phyloP scores from a whole-genome alignment of 2,329 filamentous ascomycete species.

The Incumbomyces delicatus region DNA sequence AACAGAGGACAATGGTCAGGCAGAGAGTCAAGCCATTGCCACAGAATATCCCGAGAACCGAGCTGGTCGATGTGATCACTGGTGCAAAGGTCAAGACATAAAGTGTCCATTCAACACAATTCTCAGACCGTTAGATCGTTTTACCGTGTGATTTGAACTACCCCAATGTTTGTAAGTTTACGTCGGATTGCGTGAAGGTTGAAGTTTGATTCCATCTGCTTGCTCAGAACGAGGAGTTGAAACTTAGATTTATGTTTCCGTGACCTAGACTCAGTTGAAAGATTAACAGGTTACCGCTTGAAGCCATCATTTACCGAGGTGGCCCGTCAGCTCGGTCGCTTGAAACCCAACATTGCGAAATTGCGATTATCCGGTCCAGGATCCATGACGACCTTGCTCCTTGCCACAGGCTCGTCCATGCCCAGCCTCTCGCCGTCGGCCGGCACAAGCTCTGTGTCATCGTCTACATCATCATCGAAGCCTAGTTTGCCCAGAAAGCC shows the following conservation, averaged over 20 bases:
- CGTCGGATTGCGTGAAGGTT: too few relatives aligned
- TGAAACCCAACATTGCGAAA: constrained; percentile 17
- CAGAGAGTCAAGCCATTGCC: constrained; percentile 13
- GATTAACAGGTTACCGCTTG: too few relatives aligned
- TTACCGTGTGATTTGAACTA: too few relatives aligned
- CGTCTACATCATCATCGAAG: constrained; percentile 50
- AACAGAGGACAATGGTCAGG: constrained; percentile 44
- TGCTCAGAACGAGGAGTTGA: too few relatives aligned
- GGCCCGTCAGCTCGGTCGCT: constrained; percentile 13
- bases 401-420: constrained; percentile 9
- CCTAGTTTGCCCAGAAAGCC: constrained; percentile 59
- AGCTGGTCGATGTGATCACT: constrained; percentile 18
- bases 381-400: not conserved
- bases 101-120: not conserved
- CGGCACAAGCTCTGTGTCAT: constrained; percentile 23
- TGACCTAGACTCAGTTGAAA: too few relatives aligned
- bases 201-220: too few relatives aligned
- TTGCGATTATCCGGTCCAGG: constrained; percentile 8
- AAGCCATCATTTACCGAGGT: too few relatives aligned
- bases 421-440: constrained; percentile 12
- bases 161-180: too few relatives aligned
- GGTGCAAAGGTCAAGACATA: not conserved
- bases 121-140: too few relatives aligned
- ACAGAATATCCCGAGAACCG: constrained; percentile 13
- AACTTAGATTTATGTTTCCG: too few relatives aligned